Conservation (phyloP, 331 rosid species). For the Phaseolus coccineus region DNA sequence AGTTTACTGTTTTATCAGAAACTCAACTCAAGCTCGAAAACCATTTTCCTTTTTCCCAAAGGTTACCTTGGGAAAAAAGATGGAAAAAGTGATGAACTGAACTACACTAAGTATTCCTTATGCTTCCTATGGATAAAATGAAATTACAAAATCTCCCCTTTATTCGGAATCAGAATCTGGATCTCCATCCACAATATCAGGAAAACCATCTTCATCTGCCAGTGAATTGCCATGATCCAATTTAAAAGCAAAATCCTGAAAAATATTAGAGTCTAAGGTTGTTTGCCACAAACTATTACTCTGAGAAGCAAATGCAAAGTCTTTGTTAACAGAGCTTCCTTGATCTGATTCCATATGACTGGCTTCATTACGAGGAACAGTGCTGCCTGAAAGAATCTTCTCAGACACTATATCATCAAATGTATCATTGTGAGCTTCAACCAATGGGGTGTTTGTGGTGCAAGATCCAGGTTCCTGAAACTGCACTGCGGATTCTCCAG, state of each 20-base stretch:
- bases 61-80: conserved; percentile 14
- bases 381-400: conserved; percentile 42
- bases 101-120: conserved; percentile 12
- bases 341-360: conserved; percentile 40
- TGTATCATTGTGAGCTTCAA: conserved; percentile 12
- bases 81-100: not conserved
- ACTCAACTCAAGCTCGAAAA: not conserved
- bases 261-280: conserved; percentile 42
- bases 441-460: too few relatives aligned
- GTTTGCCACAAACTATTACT: conserved; percentile 33
- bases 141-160: conserved; percentile 25
- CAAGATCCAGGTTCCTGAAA: conserved; percentile 42
- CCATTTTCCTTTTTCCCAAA: not conserved
- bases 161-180: conserved; percentile 77
- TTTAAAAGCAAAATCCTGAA: conserved; percentile 35
- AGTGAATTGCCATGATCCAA: conserved; percentile 36
- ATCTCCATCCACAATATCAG: conserved; percentile 74
- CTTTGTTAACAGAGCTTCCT: conserved; percentile 30
- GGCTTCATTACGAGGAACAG: conserved; percentile 42
- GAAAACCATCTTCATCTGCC: conserved; percentile 55
- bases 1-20: not conserved
- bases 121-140: conserved; percentile 15
- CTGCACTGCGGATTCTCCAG: conserved; percentile 30
- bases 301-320: conserved; percentile 32
- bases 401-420: too few relatives aligned